phyloP scores from a whole-genome alignment of 345 rosid species.

The Syzygium oleosum region DNA sequence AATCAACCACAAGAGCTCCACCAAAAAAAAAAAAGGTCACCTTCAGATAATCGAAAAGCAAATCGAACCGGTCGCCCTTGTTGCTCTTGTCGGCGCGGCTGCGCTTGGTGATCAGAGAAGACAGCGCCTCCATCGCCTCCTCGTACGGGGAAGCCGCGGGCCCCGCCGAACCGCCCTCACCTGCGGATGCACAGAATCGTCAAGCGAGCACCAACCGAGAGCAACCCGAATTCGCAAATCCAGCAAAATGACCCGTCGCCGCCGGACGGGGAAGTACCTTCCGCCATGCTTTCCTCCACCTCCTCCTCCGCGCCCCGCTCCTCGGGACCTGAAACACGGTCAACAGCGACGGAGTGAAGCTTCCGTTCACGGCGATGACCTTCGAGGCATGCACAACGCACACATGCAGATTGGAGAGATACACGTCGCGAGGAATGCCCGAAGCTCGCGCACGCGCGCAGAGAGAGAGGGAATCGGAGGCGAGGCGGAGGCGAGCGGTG shows the following conservation, averaged over 20 bases:
- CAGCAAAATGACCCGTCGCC: not conserved
- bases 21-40: conserved; percentile 14
- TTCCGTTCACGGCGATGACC: not conserved
- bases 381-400: not conserved
- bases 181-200: conserved; percentile 1
- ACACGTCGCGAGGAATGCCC: not conserved
- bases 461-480: not conserved
- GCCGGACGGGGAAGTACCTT: not conserved
- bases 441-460: not conserved
- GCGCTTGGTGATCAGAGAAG: conserved; percentile 79
- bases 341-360: not conserved
- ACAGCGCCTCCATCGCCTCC: conserved; percentile 65
- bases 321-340: not conserved
- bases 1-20: not conserved
- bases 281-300: not conserved
- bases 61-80: conserved; percentile 58
- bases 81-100: conserved; percentile 63
- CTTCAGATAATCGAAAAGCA: conserved; percentile 73
- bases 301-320: not conserved
- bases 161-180: conserved; percentile 19
- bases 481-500: not conserved
- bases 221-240: not conserved
- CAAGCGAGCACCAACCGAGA: not conserved
- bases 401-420: not conserved
- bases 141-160: conserved; percentile 27